Conservation (phyloP, 1,284 basidiomycete species). For the Takashimella tepidaria region DNA sequence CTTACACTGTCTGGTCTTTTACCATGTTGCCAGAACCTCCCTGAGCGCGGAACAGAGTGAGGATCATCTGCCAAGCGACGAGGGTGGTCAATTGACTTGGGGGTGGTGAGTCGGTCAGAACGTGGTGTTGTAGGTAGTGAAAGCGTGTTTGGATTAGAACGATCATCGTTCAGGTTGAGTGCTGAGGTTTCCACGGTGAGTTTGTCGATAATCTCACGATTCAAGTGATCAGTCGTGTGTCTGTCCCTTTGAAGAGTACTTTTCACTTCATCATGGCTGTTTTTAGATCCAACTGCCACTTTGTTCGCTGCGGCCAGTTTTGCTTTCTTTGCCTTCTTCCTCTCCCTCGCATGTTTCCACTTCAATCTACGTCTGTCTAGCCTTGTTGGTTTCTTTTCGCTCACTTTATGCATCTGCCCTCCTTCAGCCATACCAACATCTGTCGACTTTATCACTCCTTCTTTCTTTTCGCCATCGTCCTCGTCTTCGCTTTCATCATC, state of each 20-base stretch:
- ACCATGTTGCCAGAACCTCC: constrained; percentile 87
- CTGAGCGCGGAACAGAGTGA: constrained; percentile 76
- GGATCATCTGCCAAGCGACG: constrained; percentile 55
- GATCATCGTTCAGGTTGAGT: constrained; percentile 16
- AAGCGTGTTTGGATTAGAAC: too few species aligned
- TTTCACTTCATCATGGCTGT: too few species aligned
- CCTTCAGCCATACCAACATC: constrained; percentile 9
- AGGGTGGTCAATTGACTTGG: not conserved
- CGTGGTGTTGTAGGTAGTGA: too few species aligned
- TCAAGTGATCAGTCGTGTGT: not conserved
- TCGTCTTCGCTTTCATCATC: not conserved
- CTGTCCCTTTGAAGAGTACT: not conserved
- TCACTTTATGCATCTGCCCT: constrained; percentile 19
- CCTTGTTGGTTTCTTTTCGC: constrained; percentile 25
- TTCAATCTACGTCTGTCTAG: constrained; percentile 29
- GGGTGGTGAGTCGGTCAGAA: too few species aligned
- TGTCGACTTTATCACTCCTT: not conserved
- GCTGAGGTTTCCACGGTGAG: constrained; percentile 26
- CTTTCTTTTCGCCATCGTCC: not conserved
- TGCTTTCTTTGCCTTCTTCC: constrained; percentile 24
- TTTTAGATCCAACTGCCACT: too few species aligned
- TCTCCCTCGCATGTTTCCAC: constrained; percentile 34
- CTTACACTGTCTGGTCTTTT: constrained; percentile 55
- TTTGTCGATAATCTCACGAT: constrained; percentile 1
- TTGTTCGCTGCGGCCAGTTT: constrained; percentile 10